Percentiles rank a stretch among this genome's conserved stretches.
These are phyloP conservation scores for Clarireedia monteithiana DNA, from an alignment of 2,329 filamentous ascomycete species.

Conservation along the genomic window DNA sequence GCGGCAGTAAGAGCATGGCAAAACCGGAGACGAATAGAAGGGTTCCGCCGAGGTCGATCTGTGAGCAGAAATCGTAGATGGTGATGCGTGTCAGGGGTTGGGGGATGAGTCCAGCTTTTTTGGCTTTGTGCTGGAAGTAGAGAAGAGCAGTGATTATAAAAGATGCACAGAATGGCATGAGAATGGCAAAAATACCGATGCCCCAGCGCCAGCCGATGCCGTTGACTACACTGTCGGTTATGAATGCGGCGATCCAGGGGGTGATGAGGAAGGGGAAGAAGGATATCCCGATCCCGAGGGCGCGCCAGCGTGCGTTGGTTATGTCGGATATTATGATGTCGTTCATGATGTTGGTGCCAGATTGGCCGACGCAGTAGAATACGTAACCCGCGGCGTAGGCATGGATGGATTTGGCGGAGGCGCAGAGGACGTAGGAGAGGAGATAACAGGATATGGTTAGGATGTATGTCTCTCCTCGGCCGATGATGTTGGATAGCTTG, in stretches of 20 bases:
- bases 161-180: constrained; percentile 43
- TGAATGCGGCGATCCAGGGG: constrained; percentile 46
- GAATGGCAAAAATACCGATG: constrained; percentile 47
- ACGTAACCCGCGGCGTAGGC: constrained; percentile 46
- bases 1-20: constrained; percentile 39
- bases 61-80: constrained; percentile 31
- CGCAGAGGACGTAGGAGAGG: constrained; percentile 50
- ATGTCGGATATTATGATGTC: constrained; percentile 58
- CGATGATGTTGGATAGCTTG: constrained; percentile 54
- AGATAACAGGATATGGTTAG: constrained; percentile 46
- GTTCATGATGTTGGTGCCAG: constrained; percentile 51
- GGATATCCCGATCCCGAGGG: constrained; percentile 40
- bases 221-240: constrained; percentile 36
- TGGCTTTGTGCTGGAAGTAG: constrained; percentile 42
- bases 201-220: constrained; percentile 48
- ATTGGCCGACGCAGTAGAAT: constrained; percentile 51
- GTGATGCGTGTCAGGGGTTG: constrained; percentile 14
- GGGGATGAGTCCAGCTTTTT: constrained; percentile 36
- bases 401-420: constrained; percentile 43
- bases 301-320: constrained; percentile 44
- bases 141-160: constrained; percentile 42
- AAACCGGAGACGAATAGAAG: constrained; percentile 41
- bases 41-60: constrained; percentile 36
- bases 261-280: constrained; percentile 48
- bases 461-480: constrained; percentile 52